phyloP scores from a whole-genome alignment of 371 early-diverging fungal genomes.

The Umbelopsis sp. region DNA sequence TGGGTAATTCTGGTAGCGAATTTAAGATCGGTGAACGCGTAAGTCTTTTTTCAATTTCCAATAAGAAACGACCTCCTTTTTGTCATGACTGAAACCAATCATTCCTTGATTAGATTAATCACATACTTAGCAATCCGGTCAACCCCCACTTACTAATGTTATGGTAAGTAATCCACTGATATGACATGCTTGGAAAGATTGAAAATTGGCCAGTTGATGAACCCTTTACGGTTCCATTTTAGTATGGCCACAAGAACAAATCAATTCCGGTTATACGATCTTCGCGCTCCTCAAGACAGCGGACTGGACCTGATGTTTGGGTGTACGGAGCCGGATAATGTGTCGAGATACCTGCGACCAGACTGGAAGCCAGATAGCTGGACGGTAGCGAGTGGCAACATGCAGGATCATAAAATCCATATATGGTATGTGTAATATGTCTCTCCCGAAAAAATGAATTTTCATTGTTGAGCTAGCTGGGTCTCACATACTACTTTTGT shows the following conservation, averaged over 20 bases:
- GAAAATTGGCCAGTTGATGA: slow-evolving; percentile 8
- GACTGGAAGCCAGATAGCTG: slow-evolving; percentile 48
- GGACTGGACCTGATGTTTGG: slow-evolving; percentile 38
- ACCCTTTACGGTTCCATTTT: slow-evolving; percentile 6
- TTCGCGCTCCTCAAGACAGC: slow-evolving; percentile 24
- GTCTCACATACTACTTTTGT: not conserved
- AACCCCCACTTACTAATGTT: slow-evolving; percentile 27
- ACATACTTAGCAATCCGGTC: slow-evolving; percentile 25
- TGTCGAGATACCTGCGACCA: slow-evolving; percentile 38
- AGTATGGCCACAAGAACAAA: slow-evolving; percentile 29
- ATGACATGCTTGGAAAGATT: not conserved
- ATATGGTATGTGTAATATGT: slow-evolving; percentile 35
- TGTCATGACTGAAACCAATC: not conserved
- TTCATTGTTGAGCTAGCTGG: not conserved
- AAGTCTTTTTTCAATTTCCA: not conserved
- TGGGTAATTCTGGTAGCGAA: slow-evolving; percentile 16
- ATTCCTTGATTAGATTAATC: slow-evolving; percentile 26
- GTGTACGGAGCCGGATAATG: slow-evolving; percentile 32
- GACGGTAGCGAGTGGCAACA: slow-evolving; percentile 39
- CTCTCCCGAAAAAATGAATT: not conserved
- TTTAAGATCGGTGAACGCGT: slow-evolving; percentile 21
- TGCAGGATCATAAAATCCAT: slow-evolving; percentile 31
- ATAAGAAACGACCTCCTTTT: not conserved
- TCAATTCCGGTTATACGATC: slow-evolving; percentile 39
- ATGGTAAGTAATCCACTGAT: slow-evolving; percentile 22